Evolutionary conservation across 306 rosid species (phyloP).

Genomic region (Astragalus membranaceus): DNA sequence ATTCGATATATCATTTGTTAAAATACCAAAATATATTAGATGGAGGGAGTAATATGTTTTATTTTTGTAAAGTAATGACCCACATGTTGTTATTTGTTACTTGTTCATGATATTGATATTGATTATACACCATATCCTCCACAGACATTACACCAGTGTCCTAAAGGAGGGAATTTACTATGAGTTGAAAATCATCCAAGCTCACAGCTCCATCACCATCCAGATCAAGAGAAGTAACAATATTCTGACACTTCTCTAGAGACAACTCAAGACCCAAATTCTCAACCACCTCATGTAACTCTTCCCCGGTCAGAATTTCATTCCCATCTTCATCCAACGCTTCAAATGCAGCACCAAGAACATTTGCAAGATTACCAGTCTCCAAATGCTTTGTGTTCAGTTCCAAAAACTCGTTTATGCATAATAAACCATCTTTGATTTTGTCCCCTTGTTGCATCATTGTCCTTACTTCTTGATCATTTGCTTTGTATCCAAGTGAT

Average conservation of each 20-base stretch:
- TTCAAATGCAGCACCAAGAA: slow-evolving; percentile 38
- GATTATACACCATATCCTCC: too few species aligned
- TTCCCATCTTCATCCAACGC: slow-evolving; percentile 40
- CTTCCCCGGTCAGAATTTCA: slow-evolving; percentile 48
- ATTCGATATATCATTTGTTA: too few species aligned
- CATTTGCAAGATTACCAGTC: slow-evolving; percentile 28
- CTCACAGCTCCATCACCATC: slow-evolving; percentile 74
- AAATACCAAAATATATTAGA: too few species aligned
- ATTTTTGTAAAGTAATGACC: too few species aligned
- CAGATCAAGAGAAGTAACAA: slow-evolving; percentile 53
- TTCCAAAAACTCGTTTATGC: slow-evolving; percentile 35
- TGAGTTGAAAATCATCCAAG: slow-evolving; percentile 50
- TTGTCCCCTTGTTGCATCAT: slow-evolving; percentile 68
- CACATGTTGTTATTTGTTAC: too few species aligned
- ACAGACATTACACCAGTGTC: too few species aligned
- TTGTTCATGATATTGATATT: too few species aligned
- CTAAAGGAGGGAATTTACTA: too few species aligned
- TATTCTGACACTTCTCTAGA: slow-evolving; percentile 39
- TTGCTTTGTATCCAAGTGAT: slow-evolving; percentile 54
- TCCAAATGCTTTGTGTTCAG: slow-evolving; percentile 44
- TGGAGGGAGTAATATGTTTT: too few species aligned
- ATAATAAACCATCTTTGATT: slow-evolving; percentile 51
- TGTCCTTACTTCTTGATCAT: slow-evolving; percentile 40
- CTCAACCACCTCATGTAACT: slow-evolving; percentile 35
- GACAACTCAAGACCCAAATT: slow-evolving; percentile 36